Conservation (phyloP, 495 filamentous ascomycete genomes). For the Monascus purpureus region DNA sequence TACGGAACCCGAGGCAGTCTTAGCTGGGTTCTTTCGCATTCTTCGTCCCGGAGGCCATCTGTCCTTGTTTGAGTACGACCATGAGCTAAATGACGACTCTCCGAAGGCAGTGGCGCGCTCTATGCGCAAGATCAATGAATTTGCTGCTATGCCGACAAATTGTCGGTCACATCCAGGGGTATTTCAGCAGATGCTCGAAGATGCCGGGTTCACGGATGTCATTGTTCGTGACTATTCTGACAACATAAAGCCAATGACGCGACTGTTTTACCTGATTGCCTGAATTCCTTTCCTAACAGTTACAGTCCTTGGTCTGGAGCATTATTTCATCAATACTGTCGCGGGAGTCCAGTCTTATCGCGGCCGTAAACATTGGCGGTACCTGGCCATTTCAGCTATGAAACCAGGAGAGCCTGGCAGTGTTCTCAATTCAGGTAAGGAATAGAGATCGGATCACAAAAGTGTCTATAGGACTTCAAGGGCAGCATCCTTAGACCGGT, state of each 20-base stretch:
- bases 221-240: slow-evolving; percentile 29
- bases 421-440: no score
- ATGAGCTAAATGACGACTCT: slow-evolving; percentile 17
- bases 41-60: slow-evolving; percentile 34
- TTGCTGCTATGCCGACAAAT: slow-evolving; percentile 36
- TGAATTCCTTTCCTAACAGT: slow-evolving; percentile 39
- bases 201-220: slow-evolving; percentile 38
- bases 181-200: slow-evolving; percentile 24
- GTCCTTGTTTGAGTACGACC: slow-evolving; percentile 38
- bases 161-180: slow-evolving; percentile 13
- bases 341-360: slow-evolving; percentile 28
- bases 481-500: no score
- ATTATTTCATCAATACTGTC: slow-evolving; percentile 33
- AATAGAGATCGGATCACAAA: no score
- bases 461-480: no score
- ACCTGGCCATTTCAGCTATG: slow-evolving; percentile 23
- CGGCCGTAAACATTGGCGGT: slow-evolving; percentile 16
- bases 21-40: slow-evolving; percentile 32
- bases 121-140: slow-evolving; percentile 27
- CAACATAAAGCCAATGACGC: slow-evolving; percentile 36
- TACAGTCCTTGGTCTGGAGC: slow-evolving; percentile 27
- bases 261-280: slow-evolving; percentile 37
- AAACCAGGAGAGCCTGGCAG: no score
- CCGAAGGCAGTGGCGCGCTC: slow-evolving; percentile 16
- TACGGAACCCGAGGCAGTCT: slow-evolving; percentile 30